Evolutionary conservation across 2,329 filamentous ascomycete genomes (phyloP).

Genomic region (Fusarium musae): DNA sequence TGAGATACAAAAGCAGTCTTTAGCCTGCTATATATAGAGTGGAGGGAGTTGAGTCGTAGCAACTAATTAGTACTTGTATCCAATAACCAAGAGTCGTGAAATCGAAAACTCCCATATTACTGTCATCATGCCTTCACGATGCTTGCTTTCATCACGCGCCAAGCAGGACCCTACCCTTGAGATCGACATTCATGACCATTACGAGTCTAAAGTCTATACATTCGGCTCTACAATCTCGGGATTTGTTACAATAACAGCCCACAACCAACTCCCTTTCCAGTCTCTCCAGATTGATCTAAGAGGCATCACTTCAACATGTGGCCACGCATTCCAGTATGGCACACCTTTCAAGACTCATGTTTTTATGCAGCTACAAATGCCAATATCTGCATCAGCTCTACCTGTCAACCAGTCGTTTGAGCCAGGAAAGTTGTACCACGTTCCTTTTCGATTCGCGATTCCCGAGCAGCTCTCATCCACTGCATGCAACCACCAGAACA

Average conservation of each 20-base stretch:
- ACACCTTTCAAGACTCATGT: background rate
- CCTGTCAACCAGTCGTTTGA: background rate
- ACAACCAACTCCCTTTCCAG: background rate
- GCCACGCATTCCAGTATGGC: conserved; percentile 3
- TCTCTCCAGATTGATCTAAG: background rate
- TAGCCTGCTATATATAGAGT: background rate
- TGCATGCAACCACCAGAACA: background rate
- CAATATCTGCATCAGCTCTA: background rate
- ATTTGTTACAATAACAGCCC: background rate
- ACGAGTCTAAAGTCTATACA: background rate
- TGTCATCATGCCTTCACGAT: background rate
- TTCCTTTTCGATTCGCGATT: background rate
- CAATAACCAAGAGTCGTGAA: background rate
- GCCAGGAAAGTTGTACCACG: background rate
- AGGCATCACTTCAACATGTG: background rate
- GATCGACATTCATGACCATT: background rate
- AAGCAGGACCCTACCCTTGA: background rate
- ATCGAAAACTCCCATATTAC: rapidly evolving
- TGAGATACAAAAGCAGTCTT: no score
- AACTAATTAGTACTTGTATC: background rate
- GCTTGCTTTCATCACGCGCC: background rate
- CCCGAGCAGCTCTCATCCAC: background rate
- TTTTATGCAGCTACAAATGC: background rate
- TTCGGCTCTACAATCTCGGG: background rate
- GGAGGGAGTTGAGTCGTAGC: background rate